These are phyloP conservation scores for Musa beccarii DNA, from an alignment of 176 grass and related monocot species.

Conservation along the genomic window DNA sequence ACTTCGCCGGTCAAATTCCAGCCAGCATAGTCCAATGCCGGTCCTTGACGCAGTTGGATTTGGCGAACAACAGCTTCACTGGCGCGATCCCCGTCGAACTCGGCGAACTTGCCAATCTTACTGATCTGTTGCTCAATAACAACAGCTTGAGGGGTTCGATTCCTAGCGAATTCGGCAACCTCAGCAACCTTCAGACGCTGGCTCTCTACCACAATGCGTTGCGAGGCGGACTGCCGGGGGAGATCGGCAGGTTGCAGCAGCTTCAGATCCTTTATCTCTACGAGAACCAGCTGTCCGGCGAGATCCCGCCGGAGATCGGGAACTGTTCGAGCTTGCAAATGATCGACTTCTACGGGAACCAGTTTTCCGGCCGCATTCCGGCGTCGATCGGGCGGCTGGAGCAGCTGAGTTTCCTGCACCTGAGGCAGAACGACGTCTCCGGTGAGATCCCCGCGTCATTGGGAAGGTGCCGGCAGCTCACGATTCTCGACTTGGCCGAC, in stretches of 20 bases:
- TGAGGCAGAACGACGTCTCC: conserved; percentile 68
- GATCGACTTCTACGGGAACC: conserved; percentile 80
- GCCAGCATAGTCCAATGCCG: conserved; percentile 40
- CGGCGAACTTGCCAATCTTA: conserved; percentile 52
- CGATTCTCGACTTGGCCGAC: conserved; percentile 64
- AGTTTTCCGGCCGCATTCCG: conserved; percentile 59
- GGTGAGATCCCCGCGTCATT: conserved; percentile 52
- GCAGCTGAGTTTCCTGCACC: conserved; percentile 50
- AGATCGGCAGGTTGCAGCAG: conserved; percentile 38
- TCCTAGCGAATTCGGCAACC: conserved; percentile 48
- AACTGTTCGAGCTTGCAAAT: conserved; percentile 56
- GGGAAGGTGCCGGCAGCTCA: conserved; percentile 42
- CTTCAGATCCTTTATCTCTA: conserved; percentile 66
- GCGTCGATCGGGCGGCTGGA: conserved; percentile 48
- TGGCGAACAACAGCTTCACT: conserved; percentile 71
- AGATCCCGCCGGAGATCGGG: conserved; percentile 61
- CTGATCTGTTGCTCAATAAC: conserved; percentile 69
- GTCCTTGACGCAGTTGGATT: conserved; percentile 56
- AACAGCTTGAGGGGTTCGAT: conserved; percentile 61
- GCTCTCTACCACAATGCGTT: conserved; percentile 64
- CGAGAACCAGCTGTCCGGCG: conserved; percentile 71
- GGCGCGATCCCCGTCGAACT: conserved; percentile 46
- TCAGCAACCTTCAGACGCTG: conserved; percentile 46
- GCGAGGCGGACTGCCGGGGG: conserved; percentile 37
- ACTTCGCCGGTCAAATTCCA: conserved; percentile 61